Percentiles rank a stretch among this genome's conserved stretches.
These are phyloP conservation scores for Silene latifolia DNA, from an alignment of 148 eudicot genomes.

Conservation along the genomic window DNA sequence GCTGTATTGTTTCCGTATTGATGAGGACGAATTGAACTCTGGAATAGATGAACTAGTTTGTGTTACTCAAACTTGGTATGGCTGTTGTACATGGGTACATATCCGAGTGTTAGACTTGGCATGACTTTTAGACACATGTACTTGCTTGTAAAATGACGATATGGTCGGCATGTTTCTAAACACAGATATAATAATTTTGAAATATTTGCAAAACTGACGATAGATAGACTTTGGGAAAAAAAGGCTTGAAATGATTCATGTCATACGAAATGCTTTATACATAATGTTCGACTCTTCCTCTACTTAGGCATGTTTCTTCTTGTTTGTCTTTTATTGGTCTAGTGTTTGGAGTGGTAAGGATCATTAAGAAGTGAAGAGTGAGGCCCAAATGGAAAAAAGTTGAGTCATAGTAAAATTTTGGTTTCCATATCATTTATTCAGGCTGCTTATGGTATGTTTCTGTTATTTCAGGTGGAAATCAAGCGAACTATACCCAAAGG, in stretches of 20 bases:
- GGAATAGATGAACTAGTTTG: no score
- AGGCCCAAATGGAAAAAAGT: no score
- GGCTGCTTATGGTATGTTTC: background rate
- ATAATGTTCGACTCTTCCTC: no score
- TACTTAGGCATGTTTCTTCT: background rate
- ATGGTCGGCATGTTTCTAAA: background rate
- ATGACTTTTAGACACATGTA: background rate
- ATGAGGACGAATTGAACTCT: no score
- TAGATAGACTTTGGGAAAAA: no score
- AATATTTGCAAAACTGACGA: background rate
- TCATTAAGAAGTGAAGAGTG: no score
- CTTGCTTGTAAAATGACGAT: background rate
- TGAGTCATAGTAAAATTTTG: background rate
- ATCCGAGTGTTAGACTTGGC: background rate
- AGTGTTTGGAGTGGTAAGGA: background rate
- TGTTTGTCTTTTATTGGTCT: background rate
- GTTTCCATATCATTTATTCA: background rate
- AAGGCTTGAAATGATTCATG: background rate
- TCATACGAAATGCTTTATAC: no score
- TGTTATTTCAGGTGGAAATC: constrained; percentile 48
- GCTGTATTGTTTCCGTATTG: background rate
- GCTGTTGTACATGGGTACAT: background rate
- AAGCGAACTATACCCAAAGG: constrained; percentile 63
- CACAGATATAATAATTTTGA: background rate
- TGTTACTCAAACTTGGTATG: no score